Conservation (phyloP, 2,329 filamentous ascomycete genomes). For the Fusarium verticillioides region DNA sequence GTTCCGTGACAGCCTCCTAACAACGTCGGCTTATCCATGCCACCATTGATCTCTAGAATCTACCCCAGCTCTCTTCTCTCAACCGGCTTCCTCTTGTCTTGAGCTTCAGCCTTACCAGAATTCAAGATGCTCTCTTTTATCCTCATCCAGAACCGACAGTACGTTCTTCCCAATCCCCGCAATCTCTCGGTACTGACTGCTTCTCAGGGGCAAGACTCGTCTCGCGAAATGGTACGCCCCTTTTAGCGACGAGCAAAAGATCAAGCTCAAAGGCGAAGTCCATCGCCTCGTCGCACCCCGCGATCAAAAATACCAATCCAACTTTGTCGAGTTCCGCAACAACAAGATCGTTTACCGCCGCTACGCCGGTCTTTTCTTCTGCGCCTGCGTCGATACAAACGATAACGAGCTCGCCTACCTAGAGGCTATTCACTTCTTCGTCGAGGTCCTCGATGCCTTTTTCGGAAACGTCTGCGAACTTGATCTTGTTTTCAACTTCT, state of each 20-base stretch:
- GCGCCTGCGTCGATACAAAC: slow-evolving; percentile 98
- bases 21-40: slow-evolving; percentile 33
- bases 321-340: slow-evolving; percentile 96
- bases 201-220: slow-evolving; percentile 89
- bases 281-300: slow-evolving; percentile 97
- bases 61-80: slow-evolving; percentile 16
- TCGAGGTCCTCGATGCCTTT: slow-evolving; percentile 97
- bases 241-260: slow-evolving; percentile 98
- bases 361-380: slow-evolving; percentile 98
- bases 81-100: slow-evolving; percentile 1
- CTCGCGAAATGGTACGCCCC: slow-evolving; percentile 99
- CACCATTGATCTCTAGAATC: background rate
- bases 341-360: slow-evolving; percentile 98
- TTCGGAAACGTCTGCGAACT: slow-evolving; percentile 99
- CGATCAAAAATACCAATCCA: slow-evolving; percentile 99
- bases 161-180: slow-evolving; percentile 29
- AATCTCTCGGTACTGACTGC: background rate
- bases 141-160: slow-evolving; percentile 91
- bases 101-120: slow-evolving; percentile 6
- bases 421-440: slow-evolving; percentile 99
- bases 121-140: slow-evolving; percentile 80
- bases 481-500: slow-evolving; percentile 86
- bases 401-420: slow-evolving; percentile 98
- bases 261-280: slow-evolving; percentile 98
- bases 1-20: slow-evolving; percentile 34